Evolutionary conservation across 108 stramenopile species (phyloP).

Genomic region (Skeletonema grethae): DNA sequence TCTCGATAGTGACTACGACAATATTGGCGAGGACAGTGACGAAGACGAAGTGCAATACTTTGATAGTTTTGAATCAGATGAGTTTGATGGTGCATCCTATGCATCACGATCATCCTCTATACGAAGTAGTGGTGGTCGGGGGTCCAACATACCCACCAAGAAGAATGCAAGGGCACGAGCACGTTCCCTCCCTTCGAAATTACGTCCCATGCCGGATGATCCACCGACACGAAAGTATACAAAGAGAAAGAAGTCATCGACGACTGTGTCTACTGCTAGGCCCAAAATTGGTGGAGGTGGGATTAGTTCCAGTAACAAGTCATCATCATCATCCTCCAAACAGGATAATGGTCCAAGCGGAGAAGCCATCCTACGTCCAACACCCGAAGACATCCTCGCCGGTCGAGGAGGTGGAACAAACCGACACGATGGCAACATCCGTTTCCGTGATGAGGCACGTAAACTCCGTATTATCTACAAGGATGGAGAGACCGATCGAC

Average conservation of each 20-base stretch:
- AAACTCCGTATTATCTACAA: background rate
- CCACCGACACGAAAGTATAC: background rate
- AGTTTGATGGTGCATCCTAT: background rate
- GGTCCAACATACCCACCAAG: background rate
- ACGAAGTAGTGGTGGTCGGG: background rate
- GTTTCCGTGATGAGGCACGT: slow-evolving; percentile 17
- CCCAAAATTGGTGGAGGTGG: slow-evolving; percentile 1
- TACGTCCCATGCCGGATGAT: background rate
- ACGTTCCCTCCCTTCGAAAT: background rate
- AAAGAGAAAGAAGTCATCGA: background rate
- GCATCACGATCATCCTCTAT: background rate
- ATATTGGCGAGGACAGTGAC: background rate
- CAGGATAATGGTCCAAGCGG: background rate
- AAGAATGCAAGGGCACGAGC: slow-evolving; percentile 4
- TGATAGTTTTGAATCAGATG: background rate
- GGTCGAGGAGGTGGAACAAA: slow-evolving; percentile 15
- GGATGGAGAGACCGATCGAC: background rate
- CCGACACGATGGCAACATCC: slow-evolving; percentile 10
- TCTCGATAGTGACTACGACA: slow-evolving; percentile 1
- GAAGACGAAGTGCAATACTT: background rate
- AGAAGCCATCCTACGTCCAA: background rate
- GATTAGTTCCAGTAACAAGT: background rate
- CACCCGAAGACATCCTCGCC: slow-evolving; percentile 6
- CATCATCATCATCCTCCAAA: background rate
- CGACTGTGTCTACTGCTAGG: background rate